phyloP scores from a whole-genome alignment of 345 rosid genomes.

The Camelina laxa region DNA sequence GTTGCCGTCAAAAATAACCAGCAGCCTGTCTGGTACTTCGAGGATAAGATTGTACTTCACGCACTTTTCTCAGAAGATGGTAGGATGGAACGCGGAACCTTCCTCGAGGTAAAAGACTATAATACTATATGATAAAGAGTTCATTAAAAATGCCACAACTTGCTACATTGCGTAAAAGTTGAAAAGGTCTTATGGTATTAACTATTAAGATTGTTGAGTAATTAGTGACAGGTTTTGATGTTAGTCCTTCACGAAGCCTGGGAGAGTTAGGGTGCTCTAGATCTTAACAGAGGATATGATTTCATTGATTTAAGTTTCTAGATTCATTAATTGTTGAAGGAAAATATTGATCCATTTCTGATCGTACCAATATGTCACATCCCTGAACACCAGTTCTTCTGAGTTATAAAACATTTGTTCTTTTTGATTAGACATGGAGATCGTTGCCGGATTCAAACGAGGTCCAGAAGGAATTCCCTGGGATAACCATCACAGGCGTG shows the following conservation, averaged over 20 bases:
- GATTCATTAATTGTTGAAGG: neutral
- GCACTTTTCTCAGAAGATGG: slow-evolving; percentile 85
- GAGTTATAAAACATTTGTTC: neutral
- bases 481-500: slow-evolving; percentile 53
- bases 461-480: slow-evolving; percentile 76
- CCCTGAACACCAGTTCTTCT: neutral
- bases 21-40: slow-evolving; percentile 90
- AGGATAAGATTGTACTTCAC: slow-evolving; percentile 70
- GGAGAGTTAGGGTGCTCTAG: neutral
- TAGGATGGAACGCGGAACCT: slow-evolving; percentile 86
- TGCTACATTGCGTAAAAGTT: neutral
- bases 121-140: slow-evolving; percentile 1
- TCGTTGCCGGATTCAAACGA: slow-evolving; percentile 88
- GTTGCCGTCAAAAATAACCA: slow-evolving; percentile 93
- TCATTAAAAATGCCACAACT: neutral
- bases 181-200: neutral
- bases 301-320: neutral
- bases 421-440: slow-evolving; percentile 77
- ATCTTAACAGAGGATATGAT: neutral
- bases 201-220: neutral
- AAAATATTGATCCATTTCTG: neutral
- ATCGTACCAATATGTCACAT: neutral
- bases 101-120: slow-evolving; percentile 75
- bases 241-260: neutral
- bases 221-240: neutral